Base-by-base conservation (phyloP, 148 eudicot species). In the Camellia lanceoleosa region DNA sequence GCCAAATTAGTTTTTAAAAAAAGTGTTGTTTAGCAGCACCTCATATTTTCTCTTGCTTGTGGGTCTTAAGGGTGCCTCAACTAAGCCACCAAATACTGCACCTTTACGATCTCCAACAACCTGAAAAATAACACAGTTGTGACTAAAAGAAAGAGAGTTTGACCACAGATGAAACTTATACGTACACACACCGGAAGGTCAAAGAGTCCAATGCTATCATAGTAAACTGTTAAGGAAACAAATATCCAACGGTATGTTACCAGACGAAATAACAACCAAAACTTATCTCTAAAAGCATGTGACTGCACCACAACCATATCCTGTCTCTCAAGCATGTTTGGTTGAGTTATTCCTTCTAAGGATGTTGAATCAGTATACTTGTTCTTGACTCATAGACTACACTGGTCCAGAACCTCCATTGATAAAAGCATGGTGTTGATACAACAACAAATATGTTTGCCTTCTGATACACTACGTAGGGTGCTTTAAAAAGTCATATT, bases 81-180 rank as follows among this genome's bases (percentile, higher is more conserved):
- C 97, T 83, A 92, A 84, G 68, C 98, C 98, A 77, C 99, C 99
- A 87, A 96, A 96, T 52, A 92, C 89, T 68, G 98, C 90, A 83
- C 97, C 99, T 76, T 83, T 88, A 71, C 92, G 87, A 82, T 96
- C 99, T 73, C 98, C 98, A 82, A 96, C 95, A 74, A 93, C 97
- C 99, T 96, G 79, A 51, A 81, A 13, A 49, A 54, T 41, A 44
- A 59, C 43, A 60, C 0, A 18, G 18, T 3, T 7, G 43, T 20
- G 2, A 10, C 8, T 38, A 5, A 58, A 59, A 6, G 60, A 43
- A 51, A 56, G 47, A 23, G 56, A 61, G 4, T 66, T 61, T 38
- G 10, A 54, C 38, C 44, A 64, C 1, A 76, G 3, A 30, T 43
- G 8, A 19, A 47, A 69, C 13, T 42, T 59, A 20, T 3, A 19